These are phyloP conservation scores for Malassezia slooffiae DNA, from an alignment of 1,284 basidiomycete species.

Conservation along the genomic window DNA sequence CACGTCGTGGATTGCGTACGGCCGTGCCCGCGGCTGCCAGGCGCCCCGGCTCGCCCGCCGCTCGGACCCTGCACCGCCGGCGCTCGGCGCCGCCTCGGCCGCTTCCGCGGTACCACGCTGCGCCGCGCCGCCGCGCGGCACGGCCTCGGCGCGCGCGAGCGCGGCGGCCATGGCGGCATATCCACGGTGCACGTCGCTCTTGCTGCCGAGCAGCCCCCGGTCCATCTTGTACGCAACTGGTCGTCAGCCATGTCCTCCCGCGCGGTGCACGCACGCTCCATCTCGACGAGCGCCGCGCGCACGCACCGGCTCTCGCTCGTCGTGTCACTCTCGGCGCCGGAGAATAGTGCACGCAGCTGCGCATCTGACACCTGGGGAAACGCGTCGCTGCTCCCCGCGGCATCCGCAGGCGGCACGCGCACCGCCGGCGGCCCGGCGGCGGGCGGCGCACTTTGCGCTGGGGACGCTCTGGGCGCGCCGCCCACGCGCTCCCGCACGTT, in stretches of 20 bases:
- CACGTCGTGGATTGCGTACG: conserved; percentile 37
- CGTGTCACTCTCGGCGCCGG: background rate
- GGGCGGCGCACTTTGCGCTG: no score
- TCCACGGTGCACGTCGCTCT: conserved; percentile 19
- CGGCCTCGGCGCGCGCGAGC: conserved; percentile 11
- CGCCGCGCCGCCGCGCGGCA: background rate
- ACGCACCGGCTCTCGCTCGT: conserved; percentile 8
- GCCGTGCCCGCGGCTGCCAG: background rate
- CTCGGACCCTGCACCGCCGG: background rate
- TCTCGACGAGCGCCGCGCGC: conserved; percentile 25
- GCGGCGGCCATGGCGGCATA: conserved; percentile 14
- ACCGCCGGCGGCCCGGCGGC: no score
- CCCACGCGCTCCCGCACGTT: no score
- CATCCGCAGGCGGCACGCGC: no score
- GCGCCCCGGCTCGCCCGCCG: background rate
- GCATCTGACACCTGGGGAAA: conserved; percentile 19
- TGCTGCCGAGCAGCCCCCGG: conserved; percentile 19
- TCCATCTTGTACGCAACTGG: conserved; percentile 28
- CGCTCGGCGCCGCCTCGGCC: background rate
- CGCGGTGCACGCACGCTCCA: conserved; percentile 16
- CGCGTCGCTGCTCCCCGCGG: background rate
- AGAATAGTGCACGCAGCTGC: conserved; percentile 17
- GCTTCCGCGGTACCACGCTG: background rate
- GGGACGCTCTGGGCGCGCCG: no score
- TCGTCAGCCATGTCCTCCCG: background rate